Percentiles rank a stretch among this genome's conserved stretches.
Evolutionary conservation across 257 asterid species (phyloP).

Genomic region (Dorcoceras hygrometricum): DNA sequence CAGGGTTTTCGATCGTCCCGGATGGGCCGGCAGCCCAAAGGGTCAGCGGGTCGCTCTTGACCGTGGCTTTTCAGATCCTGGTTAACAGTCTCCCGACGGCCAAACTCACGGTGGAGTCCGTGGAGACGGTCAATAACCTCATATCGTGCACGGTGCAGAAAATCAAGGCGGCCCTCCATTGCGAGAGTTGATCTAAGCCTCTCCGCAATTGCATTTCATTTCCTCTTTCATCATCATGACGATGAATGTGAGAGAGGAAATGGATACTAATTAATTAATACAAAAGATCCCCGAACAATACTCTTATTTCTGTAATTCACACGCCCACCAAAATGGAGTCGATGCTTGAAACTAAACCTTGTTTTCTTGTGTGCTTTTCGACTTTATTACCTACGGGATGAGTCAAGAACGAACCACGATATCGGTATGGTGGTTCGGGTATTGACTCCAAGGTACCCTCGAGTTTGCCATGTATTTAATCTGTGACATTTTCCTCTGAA

Average conservation of each 20-base stretch:
- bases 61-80: constrained; percentile 59
- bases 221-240: no score
- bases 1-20: constrained; percentile 52
- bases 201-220: neutral
- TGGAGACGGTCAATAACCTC: constrained; percentile 54
- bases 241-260: no score
- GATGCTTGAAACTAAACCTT: no score
- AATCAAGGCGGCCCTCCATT: constrained; percentile 50
- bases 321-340: no score
- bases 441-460: neutral
- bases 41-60: constrained; percentile 47
- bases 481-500: neutral
- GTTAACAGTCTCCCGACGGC: constrained; percentile 57
- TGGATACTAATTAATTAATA: no score
- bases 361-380: neutral
- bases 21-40: constrained; percentile 31
- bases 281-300: no score
- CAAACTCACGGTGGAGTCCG: constrained; percentile 54
- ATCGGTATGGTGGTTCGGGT: neutral
- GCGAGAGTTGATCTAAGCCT: constrained; percentile 36
- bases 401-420: neutral
- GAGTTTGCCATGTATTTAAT: neutral
- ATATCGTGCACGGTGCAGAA: constrained; percentile 60
- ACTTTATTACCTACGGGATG: neutral
- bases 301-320: no score